Conservation (phyloP, 208 protist species). For the Leptomonas seymouri region DNA sequence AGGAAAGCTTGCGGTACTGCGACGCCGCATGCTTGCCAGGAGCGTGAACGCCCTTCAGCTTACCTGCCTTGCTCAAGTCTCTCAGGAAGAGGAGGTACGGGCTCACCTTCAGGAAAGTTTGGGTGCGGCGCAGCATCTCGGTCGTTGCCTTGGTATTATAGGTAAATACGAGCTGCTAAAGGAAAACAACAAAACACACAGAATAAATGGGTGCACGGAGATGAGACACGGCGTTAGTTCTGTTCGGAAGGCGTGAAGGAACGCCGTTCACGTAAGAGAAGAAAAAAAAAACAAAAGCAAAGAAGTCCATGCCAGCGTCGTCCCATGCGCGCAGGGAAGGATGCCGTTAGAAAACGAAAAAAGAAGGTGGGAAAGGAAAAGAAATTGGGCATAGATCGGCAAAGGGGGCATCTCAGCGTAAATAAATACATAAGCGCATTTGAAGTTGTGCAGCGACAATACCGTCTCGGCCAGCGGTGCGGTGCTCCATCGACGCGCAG, state of each 20-base stretch:
- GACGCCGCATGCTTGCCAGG: constrained; percentile 21
- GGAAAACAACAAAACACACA: background rate
- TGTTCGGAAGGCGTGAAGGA: constrained; percentile 2
- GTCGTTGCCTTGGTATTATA: background rate
- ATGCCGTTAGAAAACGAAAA: too few species aligned
- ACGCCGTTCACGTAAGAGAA: background rate
- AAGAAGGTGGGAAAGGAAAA: too few species aligned
- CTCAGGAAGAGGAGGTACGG: constrained; percentile 60
- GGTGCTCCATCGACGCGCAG: too few species aligned
- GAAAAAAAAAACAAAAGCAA: background rate
- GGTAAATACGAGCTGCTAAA: background rate
- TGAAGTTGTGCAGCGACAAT: too few species aligned
- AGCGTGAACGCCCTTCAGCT: constrained; percentile 26
- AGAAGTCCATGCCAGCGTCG: too few species aligned
- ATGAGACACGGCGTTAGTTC: background rate
- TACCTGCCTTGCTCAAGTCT: constrained; percentile 45
- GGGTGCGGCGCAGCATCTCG: constrained; percentile 53
- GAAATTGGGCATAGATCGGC: too few species aligned
- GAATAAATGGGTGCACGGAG: background rate
- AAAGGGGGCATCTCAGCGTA: too few species aligned
- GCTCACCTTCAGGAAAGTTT: constrained; percentile 44
- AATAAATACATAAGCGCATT: too few species aligned
- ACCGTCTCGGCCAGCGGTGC: too few species aligned
- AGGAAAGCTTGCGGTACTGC: constrained; percentile 48
- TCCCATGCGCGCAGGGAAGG: too few species aligned